Percentiles rank a stretch among this genome's conserved stretches.
These are phyloP conservation scores for Mycosphaerella arachidis DNA, from an alignment of 2,329 filamentous ascomycete genomes.

Conservation along the genomic window DNA sequence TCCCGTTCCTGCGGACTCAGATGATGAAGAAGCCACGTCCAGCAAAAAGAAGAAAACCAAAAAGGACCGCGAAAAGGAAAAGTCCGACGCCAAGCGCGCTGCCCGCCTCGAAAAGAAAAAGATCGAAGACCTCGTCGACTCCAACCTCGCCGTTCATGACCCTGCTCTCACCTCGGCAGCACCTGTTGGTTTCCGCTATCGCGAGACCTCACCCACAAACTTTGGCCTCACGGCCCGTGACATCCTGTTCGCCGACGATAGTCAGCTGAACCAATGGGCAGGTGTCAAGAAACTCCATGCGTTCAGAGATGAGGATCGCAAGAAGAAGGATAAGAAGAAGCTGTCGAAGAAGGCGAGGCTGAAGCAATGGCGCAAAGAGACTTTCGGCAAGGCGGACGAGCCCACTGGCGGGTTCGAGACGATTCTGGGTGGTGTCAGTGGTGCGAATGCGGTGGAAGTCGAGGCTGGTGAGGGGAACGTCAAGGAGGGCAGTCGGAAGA, in stretches of 20 bases:
- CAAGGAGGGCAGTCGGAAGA: conserved; percentile 21
- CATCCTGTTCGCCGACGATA: conserved; percentile 85
- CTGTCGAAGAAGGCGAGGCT: conserved; percentile 90
- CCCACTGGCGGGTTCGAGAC: conserved; percentile 39
- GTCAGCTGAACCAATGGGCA: conserved; percentile 80
- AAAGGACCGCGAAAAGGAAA: conserved; percentile 43
- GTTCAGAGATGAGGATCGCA: conserved; percentile 85
- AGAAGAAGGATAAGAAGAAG: conserved; percentile 79
- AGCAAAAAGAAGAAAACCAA: conserved; percentile 29
- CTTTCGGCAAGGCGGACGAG: conserved; percentile 59
- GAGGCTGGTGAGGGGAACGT: conserved; percentile 17
- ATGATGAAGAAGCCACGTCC: conserved; percentile 46
- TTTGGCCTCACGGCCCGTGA: conserved; percentile 88
- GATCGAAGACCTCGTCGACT: conserved; percentile 81
- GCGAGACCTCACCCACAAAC: conserved; percentile 82
- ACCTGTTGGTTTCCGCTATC: conserved; percentile 71
- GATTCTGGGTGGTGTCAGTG: conserved; percentile 25
- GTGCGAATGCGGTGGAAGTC: conserved; percentile 28
- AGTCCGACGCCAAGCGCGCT: conserved; percentile 59
- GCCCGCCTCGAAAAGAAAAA: conserved; percentile 76
- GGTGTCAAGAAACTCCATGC: conserved; percentile 92
- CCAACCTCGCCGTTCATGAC: conserved; percentile 71
- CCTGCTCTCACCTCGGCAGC: conserved; percentile 48
- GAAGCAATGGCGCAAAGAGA: conserved; percentile 74
- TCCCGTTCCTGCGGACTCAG: conserved; percentile 29